These are phyloP conservation scores for Zasmidium cellare DNA, from an alignment of 2,329 filamentous ascomycete genomes.

Conservation along the genomic window DNA sequence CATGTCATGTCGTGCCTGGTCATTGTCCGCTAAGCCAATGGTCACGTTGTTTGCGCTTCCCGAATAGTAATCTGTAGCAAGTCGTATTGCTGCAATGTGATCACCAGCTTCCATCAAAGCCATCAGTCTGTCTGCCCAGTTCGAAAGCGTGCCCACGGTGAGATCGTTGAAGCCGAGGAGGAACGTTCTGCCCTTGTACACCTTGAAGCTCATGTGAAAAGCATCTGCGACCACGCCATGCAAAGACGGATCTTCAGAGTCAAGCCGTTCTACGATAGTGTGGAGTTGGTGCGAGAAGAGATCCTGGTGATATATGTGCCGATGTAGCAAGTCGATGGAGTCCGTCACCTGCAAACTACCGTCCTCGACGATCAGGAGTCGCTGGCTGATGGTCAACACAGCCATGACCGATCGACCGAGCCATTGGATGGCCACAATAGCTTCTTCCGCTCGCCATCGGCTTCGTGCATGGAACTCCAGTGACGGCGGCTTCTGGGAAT, in stretches of 20 bases:
- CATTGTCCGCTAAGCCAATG: constrained; percentile 86
- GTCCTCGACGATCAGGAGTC: constrained; percentile 90
- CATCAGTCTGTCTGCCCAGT: constrained; percentile 92
- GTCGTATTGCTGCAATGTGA: constrained; percentile 84
- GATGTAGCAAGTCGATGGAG: constrained; percentile 86
- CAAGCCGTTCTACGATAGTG: constrained; percentile 79
- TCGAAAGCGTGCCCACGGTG: constrained; percentile 86
- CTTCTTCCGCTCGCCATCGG: constrained; percentile 90
- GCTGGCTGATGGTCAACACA: constrained; percentile 90
- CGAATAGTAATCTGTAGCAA: constrained; percentile 89
- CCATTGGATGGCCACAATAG: constrained; percentile 97
- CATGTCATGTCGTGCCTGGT: constrained; percentile 71
- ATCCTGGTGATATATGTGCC: constrained; percentile 89
- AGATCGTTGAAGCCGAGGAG: constrained; percentile 91
- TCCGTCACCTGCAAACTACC: constrained; percentile 86
- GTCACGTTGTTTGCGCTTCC: constrained; percentile 93
- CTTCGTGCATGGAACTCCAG: constrained; percentile 80
- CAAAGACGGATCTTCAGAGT: constrained; percentile 84
- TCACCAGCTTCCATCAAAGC: constrained; percentile 97
- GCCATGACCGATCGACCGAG: constrained; percentile 88
- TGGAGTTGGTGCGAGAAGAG: constrained; percentile 87
- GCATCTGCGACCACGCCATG: constrained; percentile 96
- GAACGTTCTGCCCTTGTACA: constrained; percentile 92
- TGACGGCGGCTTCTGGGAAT: constrained; percentile 74
- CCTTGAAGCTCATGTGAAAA: constrained; percentile 95